Conservation (phyloP, 2,329 filamentous ascomycete species). For the Fusarium sp. region DNA sequence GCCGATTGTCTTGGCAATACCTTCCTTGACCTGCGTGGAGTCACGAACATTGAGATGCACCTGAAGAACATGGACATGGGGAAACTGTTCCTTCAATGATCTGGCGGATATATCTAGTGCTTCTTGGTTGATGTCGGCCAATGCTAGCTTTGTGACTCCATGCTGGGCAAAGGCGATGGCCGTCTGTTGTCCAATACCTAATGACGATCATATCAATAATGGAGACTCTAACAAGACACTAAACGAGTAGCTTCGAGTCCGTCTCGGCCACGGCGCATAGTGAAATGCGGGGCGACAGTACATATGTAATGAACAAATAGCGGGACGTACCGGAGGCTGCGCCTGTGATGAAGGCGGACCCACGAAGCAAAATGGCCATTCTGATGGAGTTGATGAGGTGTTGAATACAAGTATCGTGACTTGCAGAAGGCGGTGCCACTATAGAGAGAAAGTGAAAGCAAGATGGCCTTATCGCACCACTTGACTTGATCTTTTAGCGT, state of each 20-base stretch:
- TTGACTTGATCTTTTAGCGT: not conserved
- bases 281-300: not conserved
- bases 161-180: conserved; percentile 57
- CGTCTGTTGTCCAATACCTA: conserved; percentile 59
- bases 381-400: not conserved
- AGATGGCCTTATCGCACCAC: not conserved
- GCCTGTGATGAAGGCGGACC: conserved; percentile 58
- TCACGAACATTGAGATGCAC: conserved; percentile 57
- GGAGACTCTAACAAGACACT: not conserved
- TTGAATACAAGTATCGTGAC: not conserved
- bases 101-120: conserved; percentile 44
- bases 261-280: not conserved
- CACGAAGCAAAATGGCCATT: conserved; percentile 53
- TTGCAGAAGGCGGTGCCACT: not conserved
- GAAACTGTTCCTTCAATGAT: conserved; percentile 48
- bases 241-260: not conserved
- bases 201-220: not conserved
- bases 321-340: conserved; percentile 53
- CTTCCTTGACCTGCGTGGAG: conserved; percentile 52
- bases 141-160: conserved; percentile 55
- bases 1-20: conserved; percentile 51
- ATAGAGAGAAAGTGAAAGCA: not conserved
- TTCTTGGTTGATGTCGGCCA: conserved; percentile 54
- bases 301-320: not conserved
- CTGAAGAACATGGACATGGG: conserved; percentile 50